Base-by-base conservation (phyloP, 106 monocot species). In the Vanilla planifolia region DNA sequence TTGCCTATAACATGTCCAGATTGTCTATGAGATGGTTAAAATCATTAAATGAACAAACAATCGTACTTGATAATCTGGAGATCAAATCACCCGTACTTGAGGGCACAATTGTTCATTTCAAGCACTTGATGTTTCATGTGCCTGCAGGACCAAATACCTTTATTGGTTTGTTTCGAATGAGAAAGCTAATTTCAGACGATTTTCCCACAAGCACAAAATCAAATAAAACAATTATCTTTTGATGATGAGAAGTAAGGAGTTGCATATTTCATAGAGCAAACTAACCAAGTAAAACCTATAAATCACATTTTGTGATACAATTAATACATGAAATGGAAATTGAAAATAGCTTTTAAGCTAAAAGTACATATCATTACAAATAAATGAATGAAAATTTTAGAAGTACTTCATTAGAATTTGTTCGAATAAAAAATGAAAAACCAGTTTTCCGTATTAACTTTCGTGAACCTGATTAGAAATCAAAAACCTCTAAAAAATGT, bases 81-180 rank as follows among this genome's bases (percentile, higher is more conserved):
- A 53, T 27, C 16, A 32, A 53, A 53, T 27, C 30, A 6, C 27
- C 28, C 30, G 30, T 15, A 53, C 53, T 32, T 53, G 30, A 53
- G 53, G n/a, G 16, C 29, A 53, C 16, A 53, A 16, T 32, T 53
- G 32, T n/a, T 53, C 53, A 53, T 53, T 53, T 53, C 53, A 53
- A 30, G 53, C 53, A 29, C 53, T 53, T 6, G 53, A 53, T 29
- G 6, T 16, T 28, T 53, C 30, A 53, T 53, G 53, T 53, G 53
- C 53, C 53, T 53, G 53, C 53, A 53, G 29, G 29, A 53, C 15
- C 53, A 27, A 53, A 53, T 29, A 29, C 28, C 15, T 7, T 53
- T 53, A 4, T 27, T 53, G 14, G 53, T 15, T 53, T 30, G 29
- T 30, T 53, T 53, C 53, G 32, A 22, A 48, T 48, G 24, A 53